phyloP scores from a whole-genome alignment of 495 filamentous ascomycete genomes.

The Durotheca rogersii region DNA sequence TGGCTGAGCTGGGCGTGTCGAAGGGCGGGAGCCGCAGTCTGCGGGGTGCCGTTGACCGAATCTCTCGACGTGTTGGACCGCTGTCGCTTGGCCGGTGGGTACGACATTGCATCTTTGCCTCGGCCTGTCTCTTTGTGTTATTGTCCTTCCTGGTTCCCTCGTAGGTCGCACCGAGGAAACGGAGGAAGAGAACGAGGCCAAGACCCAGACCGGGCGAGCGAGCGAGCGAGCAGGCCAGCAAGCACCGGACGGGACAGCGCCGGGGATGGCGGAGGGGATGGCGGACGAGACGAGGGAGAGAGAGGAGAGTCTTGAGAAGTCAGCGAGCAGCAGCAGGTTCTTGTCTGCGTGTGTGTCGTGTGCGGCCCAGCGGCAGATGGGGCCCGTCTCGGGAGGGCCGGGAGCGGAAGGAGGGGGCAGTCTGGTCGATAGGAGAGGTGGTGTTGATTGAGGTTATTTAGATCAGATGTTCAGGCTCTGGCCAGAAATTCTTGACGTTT shows the following conservation, averaged over 20 bases:
- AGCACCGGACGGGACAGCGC: background rate
- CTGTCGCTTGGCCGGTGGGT: conserved; percentile 39
- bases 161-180: conserved; percentile 10
- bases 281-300: too few relatives aligned
- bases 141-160: conserved; percentile 15
- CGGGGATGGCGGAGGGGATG: too few relatives aligned
- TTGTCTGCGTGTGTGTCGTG: too few relatives aligned
- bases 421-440: too few relatives aligned
- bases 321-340: too few relatives aligned
- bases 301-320: too few relatives aligned
- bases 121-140: conserved; percentile 4
- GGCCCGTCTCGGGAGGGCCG: too few relatives aligned
- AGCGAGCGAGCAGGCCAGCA: background rate
- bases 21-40: conserved; percentile 30
- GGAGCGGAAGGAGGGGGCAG: too few relatives aligned
- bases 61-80: conserved; percentile 41
- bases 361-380: too few relatives aligned
- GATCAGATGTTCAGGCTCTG: conserved; percentile 25
- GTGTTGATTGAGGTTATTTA: conserved; percentile 21
- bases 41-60: conserved; percentile 30
- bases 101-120: conserved; percentile 38
- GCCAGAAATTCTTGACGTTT: conserved; percentile 32
- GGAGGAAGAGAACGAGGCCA: background rate
- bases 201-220: too few relatives aligned
- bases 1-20: conserved; percentile 27